These are phyloP conservation scores for Dictyostelium intermedium DNA, from an alignment of 78 protist species.

Conservation along the genomic window DNA sequence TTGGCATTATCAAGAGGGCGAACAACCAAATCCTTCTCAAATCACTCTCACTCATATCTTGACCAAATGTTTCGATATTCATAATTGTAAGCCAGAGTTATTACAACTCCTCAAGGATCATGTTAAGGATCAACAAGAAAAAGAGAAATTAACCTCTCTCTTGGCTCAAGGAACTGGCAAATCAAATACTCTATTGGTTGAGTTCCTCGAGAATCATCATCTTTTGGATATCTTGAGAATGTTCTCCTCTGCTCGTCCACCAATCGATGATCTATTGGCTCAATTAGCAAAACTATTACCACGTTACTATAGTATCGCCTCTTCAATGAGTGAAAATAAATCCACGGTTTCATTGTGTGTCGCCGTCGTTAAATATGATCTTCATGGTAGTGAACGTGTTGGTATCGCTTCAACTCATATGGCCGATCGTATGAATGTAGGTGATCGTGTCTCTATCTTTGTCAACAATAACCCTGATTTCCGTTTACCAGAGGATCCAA, in stretches of 20 bases:
- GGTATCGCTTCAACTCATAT: slow-evolving; percentile 66
- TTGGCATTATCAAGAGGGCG: slow-evolving; percentile 69
- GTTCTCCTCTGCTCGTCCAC: slow-evolving; percentile 67
- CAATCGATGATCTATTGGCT: slow-evolving; percentile 87
- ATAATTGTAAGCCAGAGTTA: slow-evolving; percentile 56
- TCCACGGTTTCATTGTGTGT: slow-evolving; percentile 63
- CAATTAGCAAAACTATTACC: slow-evolving; percentile 87
- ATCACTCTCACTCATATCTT: slow-evolving; percentile 38
- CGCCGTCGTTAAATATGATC: slow-evolving; percentile 59
- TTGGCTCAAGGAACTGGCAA: slow-evolving; percentile 33
- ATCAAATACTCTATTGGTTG: background rate
- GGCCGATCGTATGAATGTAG: slow-evolving; percentile 43
- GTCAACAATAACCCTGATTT: slow-evolving; percentile 81
- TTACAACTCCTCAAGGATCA: background rate
- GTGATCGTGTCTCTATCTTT: slow-evolving; percentile 34
- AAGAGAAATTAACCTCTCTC: background rate
- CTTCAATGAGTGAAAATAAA: slow-evolving; percentile 63
- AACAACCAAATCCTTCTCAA: slow-evolving; percentile 31
- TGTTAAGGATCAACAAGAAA: background rate
- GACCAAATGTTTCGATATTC: slow-evolving; percentile 60
- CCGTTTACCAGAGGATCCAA: slow-evolving; percentile 78
- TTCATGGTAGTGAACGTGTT: slow-evolving; percentile 37
- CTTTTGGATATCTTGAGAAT: slow-evolving; percentile 38
- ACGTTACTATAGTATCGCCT: slow-evolving; percentile 94
- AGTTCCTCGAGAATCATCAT: slow-evolving; percentile 26